phyloP scores from a whole-genome alignment of 75 land plant species.

The Cupressus sempervirens region DNA sequence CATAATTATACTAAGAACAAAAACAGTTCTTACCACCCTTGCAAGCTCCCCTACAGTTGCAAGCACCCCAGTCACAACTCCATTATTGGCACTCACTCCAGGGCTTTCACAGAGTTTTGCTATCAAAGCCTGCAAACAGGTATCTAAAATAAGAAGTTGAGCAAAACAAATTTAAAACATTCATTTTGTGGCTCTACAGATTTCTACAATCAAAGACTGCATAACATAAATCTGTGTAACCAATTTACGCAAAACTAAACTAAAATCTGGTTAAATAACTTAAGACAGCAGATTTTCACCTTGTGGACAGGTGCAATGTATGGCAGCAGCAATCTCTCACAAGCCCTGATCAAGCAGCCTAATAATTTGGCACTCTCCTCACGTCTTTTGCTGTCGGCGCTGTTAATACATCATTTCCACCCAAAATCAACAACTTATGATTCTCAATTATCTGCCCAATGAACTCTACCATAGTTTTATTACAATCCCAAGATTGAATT shows the following conservation, averaged over 20 bases:
- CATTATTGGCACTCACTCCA: constrained; percentile 78
- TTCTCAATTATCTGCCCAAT: neutral
- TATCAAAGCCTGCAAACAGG: constrained; percentile 62
- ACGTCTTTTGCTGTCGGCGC: constrained; percentile 91
- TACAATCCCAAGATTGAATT: neutral
- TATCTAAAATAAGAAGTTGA: neutral
- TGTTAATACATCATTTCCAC: constrained; percentile 30
- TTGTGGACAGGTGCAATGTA: constrained; percentile 94
- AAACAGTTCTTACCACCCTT: constrained; percentile 70
- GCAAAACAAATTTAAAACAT: constrained; percentile 19
- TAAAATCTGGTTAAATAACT: neutral
- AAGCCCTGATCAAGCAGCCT: constrained; percentile 84
- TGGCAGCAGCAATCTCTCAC: constrained; percentile 84
- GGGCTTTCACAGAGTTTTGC: constrained; percentile 73
- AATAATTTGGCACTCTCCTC: constrained; percentile 97
- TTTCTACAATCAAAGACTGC: constrained; percentile 77
- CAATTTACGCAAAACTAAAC: neutral
- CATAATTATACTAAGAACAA: neutral
- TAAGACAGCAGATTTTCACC: constrained; percentile 28
- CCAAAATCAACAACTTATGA: neutral
- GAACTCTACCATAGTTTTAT: neutral
- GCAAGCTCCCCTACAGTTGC: constrained; percentile 99
- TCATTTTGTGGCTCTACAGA: constrained; percentile 60
- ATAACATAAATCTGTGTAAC: neutral
- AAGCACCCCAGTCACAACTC: constrained; percentile 86